Conservation (phyloP, 2,329 filamentous ascomycete genomes). For the Akanthomyces dipterigenus region DNA sequence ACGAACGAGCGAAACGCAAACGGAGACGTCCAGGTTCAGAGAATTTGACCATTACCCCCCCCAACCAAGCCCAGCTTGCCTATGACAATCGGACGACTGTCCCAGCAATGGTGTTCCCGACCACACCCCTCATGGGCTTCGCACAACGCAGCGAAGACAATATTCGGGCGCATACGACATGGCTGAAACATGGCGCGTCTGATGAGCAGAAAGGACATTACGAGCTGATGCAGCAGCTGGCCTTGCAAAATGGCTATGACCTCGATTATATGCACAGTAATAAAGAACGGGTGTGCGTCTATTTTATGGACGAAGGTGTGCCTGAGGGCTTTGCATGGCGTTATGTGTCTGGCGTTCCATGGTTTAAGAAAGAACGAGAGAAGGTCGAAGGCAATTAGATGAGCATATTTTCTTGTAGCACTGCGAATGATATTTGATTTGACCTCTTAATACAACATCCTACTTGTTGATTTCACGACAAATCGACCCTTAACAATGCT, state of each 20-base stretch:
- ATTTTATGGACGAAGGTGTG: constrained; percentile 9
- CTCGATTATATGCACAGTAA: constrained; percentile 12
- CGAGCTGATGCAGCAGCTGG: constrained; percentile 4
- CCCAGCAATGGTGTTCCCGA: constrained; percentile 9
- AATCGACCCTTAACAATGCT: too few relatives aligned
- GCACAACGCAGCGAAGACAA: constrained; percentile 8
- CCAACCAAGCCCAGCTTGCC: not conserved
- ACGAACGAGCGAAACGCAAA: constrained; percentile 9
- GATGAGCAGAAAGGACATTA: constrained; percentile 12
- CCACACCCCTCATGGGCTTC: constrained; percentile 9
- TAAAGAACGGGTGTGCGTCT: constrained; percentile 9
- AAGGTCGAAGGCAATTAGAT: not conserved
- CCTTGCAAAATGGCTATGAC: constrained; percentile 8
- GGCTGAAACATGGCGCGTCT: constrained; percentile 6
- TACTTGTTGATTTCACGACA: too few relatives aligned
- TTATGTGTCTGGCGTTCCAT: constrained; percentile 6
- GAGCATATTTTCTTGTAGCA: too few relatives aligned
- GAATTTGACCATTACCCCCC: not conserved
- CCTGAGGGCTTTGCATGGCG: constrained; percentile 12
- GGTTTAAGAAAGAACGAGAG: constrained; percentile 6
- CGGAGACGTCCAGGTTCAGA: constrained; percentile 1
- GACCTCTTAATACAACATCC: not conserved
- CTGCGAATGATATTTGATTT: not conserved
- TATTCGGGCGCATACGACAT: constrained; percentile 7
- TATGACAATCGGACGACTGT: not conserved